Base-by-base conservation (phyloP, 164 flowering plant species). In the Magnolia officinalis region DNA sequence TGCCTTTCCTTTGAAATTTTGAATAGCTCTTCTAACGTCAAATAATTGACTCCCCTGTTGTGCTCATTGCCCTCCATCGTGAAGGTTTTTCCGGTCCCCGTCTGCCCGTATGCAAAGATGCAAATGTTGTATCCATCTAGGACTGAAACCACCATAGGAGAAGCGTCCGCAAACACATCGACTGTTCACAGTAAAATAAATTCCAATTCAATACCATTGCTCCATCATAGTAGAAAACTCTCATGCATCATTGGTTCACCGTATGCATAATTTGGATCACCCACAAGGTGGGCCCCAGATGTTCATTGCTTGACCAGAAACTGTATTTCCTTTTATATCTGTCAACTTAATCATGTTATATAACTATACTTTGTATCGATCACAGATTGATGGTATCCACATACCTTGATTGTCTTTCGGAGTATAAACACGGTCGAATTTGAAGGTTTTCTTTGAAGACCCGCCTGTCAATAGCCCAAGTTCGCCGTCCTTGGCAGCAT, bases 71-170 rank as follows among this genome's bases (percentile, higher is more conserved):
- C 98, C 84, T 94, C 98, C 97, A 94, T 94, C 64, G 98, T 94
- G 78, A 91, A 94, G 8, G 98, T 94, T 78, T 94, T 94, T 24
- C 98, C 98, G 6, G 98, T 92, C 63, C 98, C 98, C 19, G 97
- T 94, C 83, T 92, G 98, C 65, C 98, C 98, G 80, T 91, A 94
- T 8, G 98, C 98, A 85, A 94, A 94, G 67, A 94, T 94, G 67
- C 98, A 94, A 7, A 94, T 97, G 79, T 94, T 94, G 89, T 91
- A 94, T 37, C 98, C 98, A 80, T 94, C 97, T 71, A 94, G 83
- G 21, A 94, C 97, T 13, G 98, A 94, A 29, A 81, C 82, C 65
- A 88, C 98, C 91, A 94, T 52, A 8, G 96, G 92, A 10, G 93
- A 90, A 73, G 98, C 92, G 86, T 94, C 97, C 84, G 82, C 89